Base-by-base conservation (phyloP, 2,329 filamentous ascomycete species). In the Trichoderma polysporum region DNA sequence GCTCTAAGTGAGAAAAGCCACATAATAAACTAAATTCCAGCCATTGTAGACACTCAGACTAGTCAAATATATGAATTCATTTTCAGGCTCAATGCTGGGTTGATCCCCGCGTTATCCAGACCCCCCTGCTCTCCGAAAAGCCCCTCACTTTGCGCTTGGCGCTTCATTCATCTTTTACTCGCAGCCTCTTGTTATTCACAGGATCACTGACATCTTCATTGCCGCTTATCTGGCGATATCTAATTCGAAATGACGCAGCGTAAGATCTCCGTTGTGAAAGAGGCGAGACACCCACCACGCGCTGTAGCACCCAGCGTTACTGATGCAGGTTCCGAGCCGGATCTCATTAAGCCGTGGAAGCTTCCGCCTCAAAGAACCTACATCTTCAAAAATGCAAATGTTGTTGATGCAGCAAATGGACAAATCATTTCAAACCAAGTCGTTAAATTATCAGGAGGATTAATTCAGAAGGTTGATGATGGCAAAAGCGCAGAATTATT, bases 321-420 rank as follows among this genome's bases (percentile, higher is more conserved):
- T 15, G 19, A 39, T 27, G 9, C 39, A 9, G 12, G n/a, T 2
- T 15, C 39, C 8, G 54, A 57, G 13, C 41, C 29, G 61, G 73
- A 71, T 57, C 64, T 76, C 8, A 71, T 76, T 69, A 79, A 76
- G 67, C 77, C 77, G 0, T 79, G 77, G 77, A 76, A 73, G n/a
- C 71, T 76, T 0, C 76, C 76, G 1, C 72, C 68, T 0, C 77
- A 74, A 54, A 72, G 70, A 45, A 71, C 68, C 0, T 79, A 79
- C 52, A 70, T 79, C 12, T 78, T 85, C 41, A 70, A 73, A 17
- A 82, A 84, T 66, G 80, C 80, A 57, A 82, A 78, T 59, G 69
- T 85, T 29, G 74, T 85, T 35, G 80, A 85, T 66, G 69, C 79
- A 0, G 73, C 74, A 13, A 69, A 70, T 0, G 81, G 81, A 31